Evolutionary conservation across 371 early-diverging fungal species (phyloP).

Genomic region (Mortierella sp.): DNA sequence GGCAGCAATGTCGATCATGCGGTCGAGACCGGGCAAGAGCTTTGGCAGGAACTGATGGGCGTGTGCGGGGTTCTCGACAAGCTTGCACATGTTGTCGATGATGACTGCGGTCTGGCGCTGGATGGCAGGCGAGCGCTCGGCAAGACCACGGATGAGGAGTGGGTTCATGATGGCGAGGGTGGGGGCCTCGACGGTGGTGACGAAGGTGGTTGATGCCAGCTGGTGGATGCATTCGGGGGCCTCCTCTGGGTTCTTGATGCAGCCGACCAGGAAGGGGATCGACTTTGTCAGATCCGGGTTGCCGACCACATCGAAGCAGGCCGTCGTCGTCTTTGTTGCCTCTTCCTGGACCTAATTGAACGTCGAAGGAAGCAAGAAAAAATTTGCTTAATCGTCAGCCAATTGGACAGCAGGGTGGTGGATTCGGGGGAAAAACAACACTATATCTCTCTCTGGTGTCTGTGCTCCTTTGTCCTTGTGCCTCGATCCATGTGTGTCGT

Average conservation of each 20-base stretch:
- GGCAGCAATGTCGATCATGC: conserved; percentile 80
- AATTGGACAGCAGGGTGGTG: not conserved
- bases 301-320: conserved; percentile 60
- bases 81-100: conserved; percentile 87
- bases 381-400: not conserved
- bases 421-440: not conserved
- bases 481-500: not conserved
- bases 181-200: conserved; percentile 80
- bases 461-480: not conserved
- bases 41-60: conserved; percentile 85
- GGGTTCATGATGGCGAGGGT: conserved; percentile 86
- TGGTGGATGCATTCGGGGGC: conserved; percentile 72
- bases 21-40: conserved; percentile 80
- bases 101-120: conserved; percentile 85
- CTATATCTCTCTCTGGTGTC: not conserved
- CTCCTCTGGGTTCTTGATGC: conserved; percentile 73
- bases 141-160: conserved; percentile 79
- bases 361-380: not conserved
- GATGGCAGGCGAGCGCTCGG: conserved; percentile 71
- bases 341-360: conserved; percentile 25
- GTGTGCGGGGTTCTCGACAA: conserved; percentile 81
- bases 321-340: conserved; percentile 35
- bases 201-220: conserved; percentile 78
- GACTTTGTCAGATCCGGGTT: conserved; percentile 76
- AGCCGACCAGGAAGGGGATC: conserved; percentile 68